Conservation (phyloP, 306 rosid species). For the Albizia julibrissin region DNA sequence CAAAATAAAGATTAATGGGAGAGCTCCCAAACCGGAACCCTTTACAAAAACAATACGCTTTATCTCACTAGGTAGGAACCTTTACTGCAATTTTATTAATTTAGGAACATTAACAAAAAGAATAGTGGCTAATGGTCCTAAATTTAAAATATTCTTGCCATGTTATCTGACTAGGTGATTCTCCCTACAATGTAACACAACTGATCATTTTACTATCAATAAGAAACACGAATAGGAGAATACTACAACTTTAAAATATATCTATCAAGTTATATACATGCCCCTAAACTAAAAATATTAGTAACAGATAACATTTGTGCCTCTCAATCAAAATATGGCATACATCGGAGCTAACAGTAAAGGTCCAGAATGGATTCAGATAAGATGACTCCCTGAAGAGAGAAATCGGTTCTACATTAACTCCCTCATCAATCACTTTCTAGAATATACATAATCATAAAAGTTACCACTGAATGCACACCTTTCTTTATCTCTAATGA, state of each 20-base stretch:
- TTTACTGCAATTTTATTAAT: neutral
- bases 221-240: slow-evolving; percentile 21
- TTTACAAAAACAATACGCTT: neutral
- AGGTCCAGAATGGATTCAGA: slow-evolving; percentile 6
- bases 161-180: neutral
- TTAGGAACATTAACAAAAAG: neutral
- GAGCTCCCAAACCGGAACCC: neutral
- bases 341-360: neutral
- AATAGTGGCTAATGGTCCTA: neutral
- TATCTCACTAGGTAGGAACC: neutral
- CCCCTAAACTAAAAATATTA: neutral
- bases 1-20: slow-evolving; percentile 1
- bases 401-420: neutral
- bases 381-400: neutral
- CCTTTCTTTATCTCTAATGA: slow-evolving; percentile 10
- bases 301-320: neutral
- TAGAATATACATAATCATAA: slow-evolving; percentile 7
- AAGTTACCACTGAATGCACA: slow-evolving; percentile 24
- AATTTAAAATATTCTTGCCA: neutral
- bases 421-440: slow-evolving; percentile 5
- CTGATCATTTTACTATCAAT: slow-evolving; percentile 1
- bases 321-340: neutral
- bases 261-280: neutral
- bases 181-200: slow-evolving; percentile 2
- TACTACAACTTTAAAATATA: slow-evolving; percentile 12